Evolutionary conservation across 176 grass and related monocot species (phyloP), one percentile per base, ranked within the genome.

Genomic region (Bothriochloa decipiens): DNA sequence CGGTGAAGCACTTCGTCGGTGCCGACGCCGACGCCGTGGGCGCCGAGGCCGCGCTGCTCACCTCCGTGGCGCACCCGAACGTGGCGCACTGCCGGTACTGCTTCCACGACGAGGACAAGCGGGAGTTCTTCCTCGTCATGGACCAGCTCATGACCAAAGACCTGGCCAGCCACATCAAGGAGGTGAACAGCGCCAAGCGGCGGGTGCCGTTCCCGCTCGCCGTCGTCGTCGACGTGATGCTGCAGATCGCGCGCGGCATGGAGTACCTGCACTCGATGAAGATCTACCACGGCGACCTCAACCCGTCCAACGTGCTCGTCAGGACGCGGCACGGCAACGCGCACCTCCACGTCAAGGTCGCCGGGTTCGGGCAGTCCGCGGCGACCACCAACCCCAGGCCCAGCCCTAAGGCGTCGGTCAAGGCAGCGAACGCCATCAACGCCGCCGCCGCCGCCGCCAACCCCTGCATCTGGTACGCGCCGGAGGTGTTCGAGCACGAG

Each of bases 221-320:
- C 55, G 87, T 95, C 65, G 89, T 85, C 5, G 91, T 98, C 0
- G 93, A 98, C 77, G 70, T 82, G 47, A 95, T 95, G 93, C 93
- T 94, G 55, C 93, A 98, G 87, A 87, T 98, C 16, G 96, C 93
- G 3, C 79, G 96, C 15, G 96, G 93, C 46, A 98, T 98, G 96
- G 96, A 95, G 81, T 90, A 98, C 71, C 86, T 98, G 20, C 96
- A 95, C 85, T 85, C 93, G 0, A 98, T 29, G 61, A 89, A 84
- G 22, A 84, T 98, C 32, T 94, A 86, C 85, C 96, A 98, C 53
- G 91, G 96, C 7, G 84, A 98, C 8, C 82, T 98, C 37, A 98
- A 91, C 79, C 93, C 96, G 10, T 80, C 83, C 11, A 95, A 98
- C 25, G 75, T 96, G 35, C 78, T 98, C 32, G 84, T 96, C 47